Evolutionary conservation across 1,284 basidiomycete species (phyloP).

Genomic region (Naganishia liquefaciens): DNA sequence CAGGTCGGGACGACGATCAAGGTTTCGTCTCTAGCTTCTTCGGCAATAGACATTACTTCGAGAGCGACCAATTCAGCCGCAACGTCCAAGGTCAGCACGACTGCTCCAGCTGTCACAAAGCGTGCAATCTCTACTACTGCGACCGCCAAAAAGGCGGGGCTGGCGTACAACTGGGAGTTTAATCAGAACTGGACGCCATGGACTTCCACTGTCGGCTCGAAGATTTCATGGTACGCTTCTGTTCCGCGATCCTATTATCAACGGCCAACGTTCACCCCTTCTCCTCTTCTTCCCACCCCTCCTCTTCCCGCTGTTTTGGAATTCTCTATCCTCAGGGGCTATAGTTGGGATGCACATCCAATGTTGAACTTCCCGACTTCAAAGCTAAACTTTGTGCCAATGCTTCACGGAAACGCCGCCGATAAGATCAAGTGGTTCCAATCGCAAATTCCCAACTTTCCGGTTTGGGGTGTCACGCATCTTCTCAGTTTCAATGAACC

Average conservation of each 20-base stretch:
- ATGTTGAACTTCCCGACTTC: conserved; percentile 25
- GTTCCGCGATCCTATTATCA: neutral
- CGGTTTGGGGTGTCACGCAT: conserved; percentile 34
- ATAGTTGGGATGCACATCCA: conserved; percentile 27
- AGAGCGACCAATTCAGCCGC: neutral
- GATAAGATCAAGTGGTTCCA: conserved; percentile 30
- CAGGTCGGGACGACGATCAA: neutral
- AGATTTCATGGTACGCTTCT: conserved; percentile 33
- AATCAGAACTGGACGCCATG: conserved; percentile 27
- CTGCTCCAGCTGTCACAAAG: conserved; percentile 1
- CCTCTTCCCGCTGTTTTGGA: neutral
- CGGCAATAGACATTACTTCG: neutral
- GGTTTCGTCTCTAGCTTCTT: neutral
- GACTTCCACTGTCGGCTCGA: conserved; percentile 27
- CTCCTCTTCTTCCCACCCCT: neutral
- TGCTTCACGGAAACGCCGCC: conserved; percentile 29
- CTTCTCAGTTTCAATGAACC: conserved; percentile 46
- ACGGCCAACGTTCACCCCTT: neutral
- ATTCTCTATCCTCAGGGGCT: conserved; percentile 10
- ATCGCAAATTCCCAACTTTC: conserved; percentile 24
- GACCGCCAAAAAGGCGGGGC: conserved; percentile 10
- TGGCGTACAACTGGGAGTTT: conserved; percentile 28
- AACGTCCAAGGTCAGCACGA: neutral
- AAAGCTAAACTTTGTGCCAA: conserved; percentile 24
- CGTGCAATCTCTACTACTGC: neutral